phyloP scores from a whole-genome alignment of 1,284 basidiomycete species.

The Thecaphora thlaspeos region DNA sequence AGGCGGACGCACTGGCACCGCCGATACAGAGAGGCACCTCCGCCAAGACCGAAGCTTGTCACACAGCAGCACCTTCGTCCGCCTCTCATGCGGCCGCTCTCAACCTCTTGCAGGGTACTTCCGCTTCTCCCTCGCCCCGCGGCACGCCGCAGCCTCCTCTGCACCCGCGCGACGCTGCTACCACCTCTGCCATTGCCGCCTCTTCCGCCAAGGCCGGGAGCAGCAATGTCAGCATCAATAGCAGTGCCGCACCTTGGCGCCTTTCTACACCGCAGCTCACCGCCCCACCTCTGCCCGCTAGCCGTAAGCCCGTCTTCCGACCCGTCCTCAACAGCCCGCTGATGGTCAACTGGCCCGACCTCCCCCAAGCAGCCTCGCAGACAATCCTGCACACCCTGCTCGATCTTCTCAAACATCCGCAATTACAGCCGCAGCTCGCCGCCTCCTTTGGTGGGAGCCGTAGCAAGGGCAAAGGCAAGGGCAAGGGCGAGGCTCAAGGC shows the following conservation, averaged over 20 bases:
- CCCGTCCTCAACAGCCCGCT: slow-evolving; percentile 33
- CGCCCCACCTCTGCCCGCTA: slow-evolving; percentile 7
- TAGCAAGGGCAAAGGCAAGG: slow-evolving; percentile 8
- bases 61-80: background rate
- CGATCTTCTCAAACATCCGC: slow-evolving; percentile 15
- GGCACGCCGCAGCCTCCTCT: background rate
- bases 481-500: background rate
- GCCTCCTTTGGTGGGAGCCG: background rate
- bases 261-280: background rate
- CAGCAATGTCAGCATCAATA: background rate
- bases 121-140: background rate
- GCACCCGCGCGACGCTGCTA: background rate
- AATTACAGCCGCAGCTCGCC: slow-evolving; percentile 1
- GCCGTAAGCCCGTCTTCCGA: slow-evolving; percentile 27
- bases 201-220: too few relatives aligned
- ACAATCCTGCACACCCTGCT: slow-evolving; percentile 31
- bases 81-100: background rate
- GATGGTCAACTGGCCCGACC: slow-evolving; percentile 30
- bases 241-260: background rate
- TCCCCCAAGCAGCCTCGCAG: slow-evolving; percentile 28
- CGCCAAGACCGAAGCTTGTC: background rate
- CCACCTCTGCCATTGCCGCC: too few relatives aligned
- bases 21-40: background rate
- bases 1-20: background rate
- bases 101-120: background rate